Conservation (phyloP, 176 grass and related monocot genomes). For the Hordeum marinum region DNA sequence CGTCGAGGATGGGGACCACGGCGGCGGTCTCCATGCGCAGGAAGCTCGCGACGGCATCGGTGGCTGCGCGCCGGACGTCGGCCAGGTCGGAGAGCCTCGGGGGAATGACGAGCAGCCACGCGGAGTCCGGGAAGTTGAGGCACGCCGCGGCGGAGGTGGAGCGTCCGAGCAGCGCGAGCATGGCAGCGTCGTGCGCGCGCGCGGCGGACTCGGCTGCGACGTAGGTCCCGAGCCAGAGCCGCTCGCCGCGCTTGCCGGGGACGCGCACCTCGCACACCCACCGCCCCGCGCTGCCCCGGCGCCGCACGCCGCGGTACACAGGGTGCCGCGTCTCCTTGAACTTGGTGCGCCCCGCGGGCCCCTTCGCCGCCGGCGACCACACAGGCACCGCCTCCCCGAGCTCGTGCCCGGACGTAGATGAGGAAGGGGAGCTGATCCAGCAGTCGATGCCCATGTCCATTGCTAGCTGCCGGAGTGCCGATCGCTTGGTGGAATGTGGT, state of each 20-base stretch:
- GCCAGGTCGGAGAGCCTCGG: constrained; percentile 4
- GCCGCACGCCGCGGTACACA: constrained; percentile 72
- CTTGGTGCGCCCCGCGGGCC: constrained; percentile 73
- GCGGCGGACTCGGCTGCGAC: constrained; percentile 53
- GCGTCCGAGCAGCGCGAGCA: constrained; percentile 34
- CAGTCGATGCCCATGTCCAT: background rate
- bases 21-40: background rate
- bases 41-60: constrained; percentile 30
- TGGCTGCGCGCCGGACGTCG: constrained; percentile 32
- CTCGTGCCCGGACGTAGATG: background rate
- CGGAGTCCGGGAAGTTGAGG: constrained; percentile 66
- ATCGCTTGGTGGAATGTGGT: background rate
- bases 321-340: constrained; percentile 87
- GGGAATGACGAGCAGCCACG: constrained; percentile 29
- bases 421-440: constrained; percentile 15
- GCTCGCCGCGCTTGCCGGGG: constrained; percentile 40
- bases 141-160: background rate
- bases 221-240: constrained; percentile 83
- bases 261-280: constrained; percentile 90
- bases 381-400: background rate
- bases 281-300: constrained; percentile 28
- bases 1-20: background rate
- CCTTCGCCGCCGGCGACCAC: constrained; percentile 48
- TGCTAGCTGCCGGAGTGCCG: background rate
- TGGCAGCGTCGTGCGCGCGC: constrained; percentile 61